Evolutionary conservation across 495 filamentous ascomycete genomes (phyloP), one percentile per base, ranked within the genome.

Genomic region (Bryoglossum gracile): DNA sequence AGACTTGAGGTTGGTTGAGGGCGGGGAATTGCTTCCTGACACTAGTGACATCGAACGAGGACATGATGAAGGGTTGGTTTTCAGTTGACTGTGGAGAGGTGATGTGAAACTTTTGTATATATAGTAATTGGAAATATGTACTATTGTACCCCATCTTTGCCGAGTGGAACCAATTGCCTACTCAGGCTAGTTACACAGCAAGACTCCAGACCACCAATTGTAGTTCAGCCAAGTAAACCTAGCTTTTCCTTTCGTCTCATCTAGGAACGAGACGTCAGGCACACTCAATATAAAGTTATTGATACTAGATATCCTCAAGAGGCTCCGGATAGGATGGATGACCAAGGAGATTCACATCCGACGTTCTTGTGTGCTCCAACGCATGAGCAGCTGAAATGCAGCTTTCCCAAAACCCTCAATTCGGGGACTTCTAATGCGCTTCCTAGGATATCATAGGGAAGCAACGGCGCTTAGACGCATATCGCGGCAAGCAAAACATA

Each of bases 21-120:
- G 83, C 81, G 41, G 83, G 82, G 72, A 89, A 88, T 19, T 69
- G 65, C 39, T 71, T 62, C 40, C 77, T 76, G n/a, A 74, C 76
- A 11, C 62, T 57, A 6, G 68, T 55, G 33, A 87, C 65, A 53
- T 80, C 65, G 59, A 86, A 74, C 21, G 37, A 22, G 18, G 16
- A 16, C 55, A 58, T 57, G 16, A 41, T 46, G 41, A 33, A 43
- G 25, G 30, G 28, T 2, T 18, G n/a, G 13, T 14, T 48, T 38
- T 18, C 22, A 38, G 8, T 3, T 16, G 14, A 19, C 18, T 36
- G 35, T 18, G 35, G 35, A 19, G 35, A 38, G 22, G 16, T n/a
- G n/a, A 32, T 32, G n/a, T 13, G 28, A 32, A 32, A 13, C 28
- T 32, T 32, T 32, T 13, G n/a, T 32, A 32, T 8, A 32, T 13